Conservation (phyloP, 1,284 basidiomycete species). For the Porphyrellus sp. region DNA sequence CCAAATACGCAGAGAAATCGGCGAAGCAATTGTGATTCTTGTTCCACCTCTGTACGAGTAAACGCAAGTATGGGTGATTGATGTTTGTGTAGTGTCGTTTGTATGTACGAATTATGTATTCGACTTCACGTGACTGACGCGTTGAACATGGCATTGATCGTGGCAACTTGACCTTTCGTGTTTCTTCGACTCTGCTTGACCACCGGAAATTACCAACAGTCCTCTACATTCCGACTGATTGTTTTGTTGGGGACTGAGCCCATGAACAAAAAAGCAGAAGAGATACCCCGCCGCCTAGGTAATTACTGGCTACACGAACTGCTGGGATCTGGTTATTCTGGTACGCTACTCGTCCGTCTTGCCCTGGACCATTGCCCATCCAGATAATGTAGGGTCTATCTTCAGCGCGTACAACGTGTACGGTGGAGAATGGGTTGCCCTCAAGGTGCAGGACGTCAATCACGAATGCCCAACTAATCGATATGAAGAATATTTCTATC, state of each 20-base stretch:
- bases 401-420: conserved; percentile 58
- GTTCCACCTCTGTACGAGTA: background rate
- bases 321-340: conserved; percentile 56
- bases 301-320: conserved; percentile 48
- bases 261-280: conserved; percentile 24
- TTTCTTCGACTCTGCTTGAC: background rate
- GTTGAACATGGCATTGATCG: too few relatives aligned
- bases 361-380: background rate
- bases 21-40: conserved; percentile 17
- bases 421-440: conserved; percentile 56
- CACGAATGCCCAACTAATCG: conserved; percentile 72
- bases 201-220: background rate
- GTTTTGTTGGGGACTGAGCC: background rate
- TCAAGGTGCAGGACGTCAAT: conserved; percentile 65
- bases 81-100: background rate
- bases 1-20: conserved; percentile 15
- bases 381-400: conserved; percentile 51
- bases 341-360: conserved; percentile 28
- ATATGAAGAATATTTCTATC: conserved; percentile 67
- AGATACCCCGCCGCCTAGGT: conserved; percentile 41
- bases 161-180: conserved; percentile 2
- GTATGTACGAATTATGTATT: background rate
- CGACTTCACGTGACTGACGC: conserved; percentile 33
- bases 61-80: background rate
- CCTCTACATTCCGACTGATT: background rate